Percentiles rank a stretch among this genome's conserved stretches.
phyloP scores from a whole-genome alignment of 257 asterid genomes.

The Jacaranda mimosifolia region DNA sequence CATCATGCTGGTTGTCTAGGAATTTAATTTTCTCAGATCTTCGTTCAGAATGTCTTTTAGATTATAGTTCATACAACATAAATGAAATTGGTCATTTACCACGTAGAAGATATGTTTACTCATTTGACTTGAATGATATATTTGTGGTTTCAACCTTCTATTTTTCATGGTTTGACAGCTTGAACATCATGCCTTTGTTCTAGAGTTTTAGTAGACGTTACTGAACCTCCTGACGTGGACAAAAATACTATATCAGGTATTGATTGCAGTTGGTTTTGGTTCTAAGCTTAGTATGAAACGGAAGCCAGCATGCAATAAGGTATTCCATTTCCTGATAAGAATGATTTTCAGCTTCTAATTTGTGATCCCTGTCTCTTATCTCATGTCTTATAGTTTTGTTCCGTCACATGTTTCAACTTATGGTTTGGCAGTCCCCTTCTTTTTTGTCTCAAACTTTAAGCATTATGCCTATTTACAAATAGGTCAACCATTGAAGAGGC shows the following conservation, averaged over 20 bases:
- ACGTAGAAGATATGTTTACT: slow-evolving; percentile 13
- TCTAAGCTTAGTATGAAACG: slow-evolving; percentile 55
- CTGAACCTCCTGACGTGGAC: slow-evolving; percentile 92
- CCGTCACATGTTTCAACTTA: slow-evolving; percentile 15
- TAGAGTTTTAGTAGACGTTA: slow-evolving; percentile 77
- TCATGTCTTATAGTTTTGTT: slow-evolving; percentile 25
- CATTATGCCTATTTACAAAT: slow-evolving; percentile 5
- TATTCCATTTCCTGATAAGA: slow-evolving; percentile 45
- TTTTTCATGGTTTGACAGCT: slow-evolving; percentile 63
- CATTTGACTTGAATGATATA: slow-evolving; percentile 19
- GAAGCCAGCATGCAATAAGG: slow-evolving; percentile 68
- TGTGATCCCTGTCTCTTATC: slow-evolving; percentile 19
- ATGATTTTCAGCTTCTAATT: slow-evolving; percentile 24
- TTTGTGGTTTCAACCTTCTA: slow-evolving; percentile 25
- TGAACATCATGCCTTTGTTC: slow-evolving; percentile 54
- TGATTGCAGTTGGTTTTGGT: slow-evolving; percentile 92
- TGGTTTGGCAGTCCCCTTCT: slow-evolving; percentile 25
- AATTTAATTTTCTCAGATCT: not conserved
- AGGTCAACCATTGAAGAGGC: slow-evolving; percentile 12
- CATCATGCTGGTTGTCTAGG: slow-evolving; percentile 22
- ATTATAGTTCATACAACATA: slow-evolving; percentile 17
- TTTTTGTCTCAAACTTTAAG: too few relatives aligned
- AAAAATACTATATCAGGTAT: slow-evolving; percentile 84
- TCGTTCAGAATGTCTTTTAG: slow-evolving; percentile 23
- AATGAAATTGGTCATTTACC: slow-evolving; percentile 21